phyloP scores from a whole-genome alignment of 768 basidiomycete genomes.

The Scleroderma bovista region DNA sequence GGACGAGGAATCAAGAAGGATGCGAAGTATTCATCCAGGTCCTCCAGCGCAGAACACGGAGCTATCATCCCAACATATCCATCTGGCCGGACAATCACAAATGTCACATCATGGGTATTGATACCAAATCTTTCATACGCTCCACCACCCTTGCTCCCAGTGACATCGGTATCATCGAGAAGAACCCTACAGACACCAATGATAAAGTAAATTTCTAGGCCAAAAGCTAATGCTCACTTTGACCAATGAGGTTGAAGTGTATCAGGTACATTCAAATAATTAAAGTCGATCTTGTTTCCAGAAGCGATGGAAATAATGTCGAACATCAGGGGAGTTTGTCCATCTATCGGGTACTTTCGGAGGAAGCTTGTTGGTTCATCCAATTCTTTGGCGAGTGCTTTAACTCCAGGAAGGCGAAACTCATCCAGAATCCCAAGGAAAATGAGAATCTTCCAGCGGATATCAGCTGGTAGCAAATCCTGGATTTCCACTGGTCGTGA shows the following conservation, averaged over 20 bases:
- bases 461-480: conserved; percentile 35
- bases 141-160: conserved; percentile 25
- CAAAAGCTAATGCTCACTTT: conserved; percentile 25
- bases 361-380: conserved; percentile 21
- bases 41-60: conserved; percentile 19
- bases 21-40: conserved; percentile 46
- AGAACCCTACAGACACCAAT: conserved; percentile 23
- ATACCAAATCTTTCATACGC: conserved; percentile 34
- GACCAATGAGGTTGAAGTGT: conserved; percentile 38
- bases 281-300: conserved; percentile 28
- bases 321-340: conserved; percentile 25
- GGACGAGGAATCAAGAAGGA: conserved; percentile 34
- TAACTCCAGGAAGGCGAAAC: conserved; percentile 16
- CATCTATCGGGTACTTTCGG: conserved; percentile 21
- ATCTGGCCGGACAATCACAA: conserved; percentile 37
- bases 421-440: conserved; percentile 28
- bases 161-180: conserved; percentile 32
- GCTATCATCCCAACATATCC: conserved; percentile 35
- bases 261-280: conserved; percentile 31
- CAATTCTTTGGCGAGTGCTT: conserved; percentile 24
- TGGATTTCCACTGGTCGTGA: conserved; percentile 34
- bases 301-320: conserved; percentile 22
- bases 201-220: not conserved
- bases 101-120: conserved; percentile 18
- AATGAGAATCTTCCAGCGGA: conserved; percentile 34